A percentile compares a stretch with the other conserved stretches of the same genome.
These are phyloP conservation scores for Nitzschia putrida DNA, from an alignment of 108 stramenopile species.

Conservation along the genomic window DNA sequence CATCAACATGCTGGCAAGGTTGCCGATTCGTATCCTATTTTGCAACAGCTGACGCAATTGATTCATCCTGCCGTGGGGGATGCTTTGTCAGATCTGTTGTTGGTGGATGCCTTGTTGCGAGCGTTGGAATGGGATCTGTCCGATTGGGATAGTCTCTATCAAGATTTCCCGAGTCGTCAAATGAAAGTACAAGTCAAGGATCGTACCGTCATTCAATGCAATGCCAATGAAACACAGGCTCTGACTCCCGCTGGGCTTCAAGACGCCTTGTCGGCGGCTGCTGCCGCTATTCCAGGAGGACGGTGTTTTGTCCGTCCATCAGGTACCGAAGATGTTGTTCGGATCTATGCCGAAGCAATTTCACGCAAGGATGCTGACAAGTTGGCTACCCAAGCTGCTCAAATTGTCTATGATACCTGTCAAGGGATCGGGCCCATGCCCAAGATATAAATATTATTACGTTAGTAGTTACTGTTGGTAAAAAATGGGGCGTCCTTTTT, in stretches of 20 bases:
- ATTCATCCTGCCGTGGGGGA: conserved; percentile 97
- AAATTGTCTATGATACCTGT: conserved; percentile 68
- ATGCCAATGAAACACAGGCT: conserved; percentile 89
- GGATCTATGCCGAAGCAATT: conserved; percentile 96
- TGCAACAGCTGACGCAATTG: conserved; percentile 56
- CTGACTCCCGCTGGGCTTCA: conserved; percentile 80
- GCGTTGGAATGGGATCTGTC: conserved; percentile 70
- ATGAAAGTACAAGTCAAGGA: conserved; percentile 92
- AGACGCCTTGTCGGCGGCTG: conserved; percentile 70
- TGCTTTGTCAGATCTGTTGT: conserved; percentile 93
- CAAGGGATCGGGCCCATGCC: conserved; percentile 56
- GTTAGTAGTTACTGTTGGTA: no score
- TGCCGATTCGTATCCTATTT: conserved; percentile 30
- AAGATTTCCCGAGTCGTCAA: conserved; percentile 93
- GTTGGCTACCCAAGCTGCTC: conserved; percentile 68
- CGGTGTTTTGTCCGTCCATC: conserved; percentile 96
- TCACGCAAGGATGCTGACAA: conserved; percentile 66
- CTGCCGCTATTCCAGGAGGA: conserved; percentile 47
- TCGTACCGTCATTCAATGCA: conserved; percentile 77
- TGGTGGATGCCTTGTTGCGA: conserved; percentile 76
- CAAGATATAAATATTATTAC: conserved; percentile 23
- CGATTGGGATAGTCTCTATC: conserved; percentile 85
- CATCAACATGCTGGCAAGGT: conserved; percentile 14
- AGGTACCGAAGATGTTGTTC: conserved; percentile 98
- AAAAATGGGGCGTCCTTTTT: no score